Base-by-base conservation (phyloP, 2,329 filamentous ascomycete species). In the Ophiocordyceps robertsii region DNA sequence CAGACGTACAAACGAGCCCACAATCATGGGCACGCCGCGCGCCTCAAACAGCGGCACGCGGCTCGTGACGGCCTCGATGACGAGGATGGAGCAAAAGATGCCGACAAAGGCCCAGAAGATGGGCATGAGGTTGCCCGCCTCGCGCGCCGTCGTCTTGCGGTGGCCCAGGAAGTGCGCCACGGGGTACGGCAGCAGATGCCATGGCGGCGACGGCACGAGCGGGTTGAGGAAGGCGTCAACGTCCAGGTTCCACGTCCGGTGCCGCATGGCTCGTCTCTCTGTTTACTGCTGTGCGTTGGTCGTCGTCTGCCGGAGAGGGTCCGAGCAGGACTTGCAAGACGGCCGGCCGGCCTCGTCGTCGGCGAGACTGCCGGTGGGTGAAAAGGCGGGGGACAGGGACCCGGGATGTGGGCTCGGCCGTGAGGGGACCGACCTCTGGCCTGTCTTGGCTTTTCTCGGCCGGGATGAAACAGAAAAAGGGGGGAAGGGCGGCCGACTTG, bases 191-290 rank as follows among this genome's bases (percentile, higher is more conserved):
- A 94, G 55, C 37, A 66, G 63, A 27, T 72, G 64, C 57, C 85
- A 72, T 51, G 73, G 75, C 35, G 82, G 80, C 13, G 73, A 65
- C 9, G 83, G 83, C 21, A 93, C 56, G 46, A 77, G 68, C 3
- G 72, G 82, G 57, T 90, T 87, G 40, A 93, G 57, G 56, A 81
- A 77, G n/a, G 62, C 64, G 67, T 95, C 88, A 48, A 94, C 74
- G 61, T 92, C 77, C 61, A 93, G 77, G 54, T 80, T 69, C 64
- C 68, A 72, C 30, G 47, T 47, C 29, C 46, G 43, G 14, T 48
- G 42, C 37, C 50, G 43, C 45, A 53, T 51, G 14, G 35, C 30
- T 38, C 9, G 33, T 19, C 31, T 33, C 6, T 33, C 4, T 13
- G n/a, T n/a, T n/a, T n/a, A n/a, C n/a, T 16, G 31, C 2, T 16